Conservation (phyloP, 257 asterid genomes). For the Striga asiatica region DNA sequence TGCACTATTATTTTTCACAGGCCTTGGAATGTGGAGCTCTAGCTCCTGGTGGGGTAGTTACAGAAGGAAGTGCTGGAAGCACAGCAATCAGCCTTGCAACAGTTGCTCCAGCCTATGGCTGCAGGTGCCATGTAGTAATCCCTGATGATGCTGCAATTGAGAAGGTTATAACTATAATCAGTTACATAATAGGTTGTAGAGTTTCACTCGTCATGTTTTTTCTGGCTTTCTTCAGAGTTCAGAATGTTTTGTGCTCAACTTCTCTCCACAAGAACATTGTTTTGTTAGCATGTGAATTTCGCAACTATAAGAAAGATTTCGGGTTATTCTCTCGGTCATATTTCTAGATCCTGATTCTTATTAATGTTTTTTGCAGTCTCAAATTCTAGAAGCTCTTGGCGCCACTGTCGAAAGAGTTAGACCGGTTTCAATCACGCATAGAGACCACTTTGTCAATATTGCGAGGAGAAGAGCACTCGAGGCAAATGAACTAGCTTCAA, state of each 20-base stretch:
- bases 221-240: background rate
- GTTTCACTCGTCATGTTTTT: background rate
- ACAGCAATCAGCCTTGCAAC: slow-evolving; percentile 96
- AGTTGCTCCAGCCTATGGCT: slow-evolving; percentile 90
- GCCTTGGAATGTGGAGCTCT: slow-evolving; percentile 77
- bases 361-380: slow-evolving; percentile 50
- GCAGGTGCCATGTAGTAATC: slow-evolving; percentile 90
- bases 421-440: slow-evolving; percentile 91
- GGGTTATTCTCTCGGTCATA: background rate
- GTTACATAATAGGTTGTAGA: background rate
- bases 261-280: no score
- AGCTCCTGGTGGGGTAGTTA: slow-evolving; percentile 74
- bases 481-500: slow-evolving; percentile 50
- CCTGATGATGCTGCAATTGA: slow-evolving; percentile 97
- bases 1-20: slow-evolving; percentile 25
- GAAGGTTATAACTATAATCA: slow-evolving; percentile 35
- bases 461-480: slow-evolving; percentile 86
- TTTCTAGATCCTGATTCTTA: background rate
- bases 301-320: background rate
- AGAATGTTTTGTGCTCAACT: background rate
- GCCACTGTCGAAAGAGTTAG: slow-evolving; percentile 95
- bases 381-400: slow-evolving; percentile 87
- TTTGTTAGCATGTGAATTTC: no score
- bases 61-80: slow-evolving; percentile 99
- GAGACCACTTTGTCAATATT: slow-evolving; percentile 82